Percentiles rank a stretch among this genome's conserved stretches.
These are phyloP conservation scores for Pythium volutum DNA, from an alignment of 352 stramenopile species.

Conservation along the genomic window DNA sequence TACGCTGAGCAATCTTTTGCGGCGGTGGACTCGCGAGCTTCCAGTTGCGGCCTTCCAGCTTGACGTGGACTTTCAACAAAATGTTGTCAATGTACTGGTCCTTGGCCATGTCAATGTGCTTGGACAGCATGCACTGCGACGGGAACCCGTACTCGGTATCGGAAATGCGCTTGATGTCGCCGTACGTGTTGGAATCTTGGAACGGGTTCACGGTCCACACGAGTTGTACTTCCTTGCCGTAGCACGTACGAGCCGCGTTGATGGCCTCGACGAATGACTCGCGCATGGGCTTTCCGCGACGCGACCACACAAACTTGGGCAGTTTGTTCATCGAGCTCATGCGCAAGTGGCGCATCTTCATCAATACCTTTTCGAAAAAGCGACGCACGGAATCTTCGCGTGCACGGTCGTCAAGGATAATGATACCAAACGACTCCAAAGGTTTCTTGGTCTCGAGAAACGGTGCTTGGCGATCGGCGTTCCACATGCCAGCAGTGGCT, in stretches of 20 bases:
- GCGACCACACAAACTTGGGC: conserved; percentile 44
- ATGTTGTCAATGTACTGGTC: conserved; percentile 75
- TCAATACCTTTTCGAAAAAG: conserved; percentile 61
- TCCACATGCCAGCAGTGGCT: conserved; percentile 22
- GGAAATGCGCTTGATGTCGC: conserved; percentile 72
- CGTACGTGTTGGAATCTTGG: conserved; percentile 45
- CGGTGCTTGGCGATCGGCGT: conserved; percentile 42
- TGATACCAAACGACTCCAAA: conserved; percentile 14
- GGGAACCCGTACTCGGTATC: conserved; percentile 69
- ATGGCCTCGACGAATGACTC: conserved; percentile 42
- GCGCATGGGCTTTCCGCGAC: conserved; percentile 35
- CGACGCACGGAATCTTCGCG: conserved; percentile 23
- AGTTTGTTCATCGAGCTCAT: conserved; percentile 38
- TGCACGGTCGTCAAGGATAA: conserved; percentile 3
- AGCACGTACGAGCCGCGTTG: conserved; percentile 28
- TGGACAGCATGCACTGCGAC: conserved; percentile 75
- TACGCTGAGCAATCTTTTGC: conserved; percentile 44
- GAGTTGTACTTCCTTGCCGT: conserved; percentile 34
- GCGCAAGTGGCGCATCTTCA: conserved; percentile 50
- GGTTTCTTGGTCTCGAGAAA: not conserved
- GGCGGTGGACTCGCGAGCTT: conserved; percentile 39
- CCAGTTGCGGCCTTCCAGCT: conserved; percentile 65
- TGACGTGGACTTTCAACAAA: conserved; percentile 77
- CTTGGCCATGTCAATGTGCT: conserved; percentile 57
- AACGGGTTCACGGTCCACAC: conserved; percentile 60